Evolutionary conservation across 768 basidiomycete genomes (phyloP), one percentile per base, ranked within the genome.

Genomic region (Lactarius deliciosus): DNA sequence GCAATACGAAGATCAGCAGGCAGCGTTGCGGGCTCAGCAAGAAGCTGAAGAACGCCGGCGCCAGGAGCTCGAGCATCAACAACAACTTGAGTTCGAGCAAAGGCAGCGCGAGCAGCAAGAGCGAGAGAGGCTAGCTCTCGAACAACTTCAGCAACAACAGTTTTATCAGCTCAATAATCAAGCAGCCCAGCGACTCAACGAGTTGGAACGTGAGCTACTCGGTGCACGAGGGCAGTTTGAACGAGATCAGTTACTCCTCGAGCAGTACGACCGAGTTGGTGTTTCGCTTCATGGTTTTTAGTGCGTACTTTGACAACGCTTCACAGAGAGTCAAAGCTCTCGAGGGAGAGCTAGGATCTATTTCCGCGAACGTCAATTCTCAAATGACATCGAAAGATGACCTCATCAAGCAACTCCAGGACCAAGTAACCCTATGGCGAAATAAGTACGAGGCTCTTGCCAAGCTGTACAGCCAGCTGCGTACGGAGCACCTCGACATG

Each of bases 391-490:
- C 94, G 18, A 99, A 98, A 76, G 97, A 99, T 75, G 95, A 97
- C 16, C 80, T 98, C 73, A 96, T 98, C 77, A 89, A 88, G 74
- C 94, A 96, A 74, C 84, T 99, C 3, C 96, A 98, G 74, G 93
- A 97, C 73, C 97, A 99, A 78, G 96, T 98, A 69, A 91, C 86
- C 4, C 80, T 96, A 16, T 99, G 97, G 97, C 89, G 94, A 64
- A 96, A 93, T 81, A 99, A 99, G 78, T 99, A 99, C 76, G 97
- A 99, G 76, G 94, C 96, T 0, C 82, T 99, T 65, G 97, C 97
- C 54, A 99, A 98, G 77, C 85, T 99, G 10, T 99, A 99, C 81
- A 98, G 95, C 72, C 97, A 98, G 75, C 86, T 99, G 11, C 91
- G 97, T 62, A 91, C 93, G 36, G 97, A 98, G 75, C 97, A 99